These are phyloP conservation scores for Alternaria rosae DNA, from an alignment of 2,329 filamentous ascomycete genomes.

Conservation along the genomic window DNA sequence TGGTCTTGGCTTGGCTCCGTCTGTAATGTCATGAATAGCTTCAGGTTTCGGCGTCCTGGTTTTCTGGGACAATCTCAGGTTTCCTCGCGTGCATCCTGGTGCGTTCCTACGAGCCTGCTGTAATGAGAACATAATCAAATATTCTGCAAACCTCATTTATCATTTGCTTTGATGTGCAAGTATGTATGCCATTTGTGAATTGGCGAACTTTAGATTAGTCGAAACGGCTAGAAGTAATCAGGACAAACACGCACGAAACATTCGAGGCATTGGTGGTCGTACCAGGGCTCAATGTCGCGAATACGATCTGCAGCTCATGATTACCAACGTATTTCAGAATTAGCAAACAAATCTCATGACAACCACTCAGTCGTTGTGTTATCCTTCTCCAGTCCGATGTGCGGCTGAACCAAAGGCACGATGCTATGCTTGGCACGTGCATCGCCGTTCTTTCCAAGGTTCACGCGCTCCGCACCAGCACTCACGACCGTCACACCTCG, in stretches of 20 bases:
- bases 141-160: neutral
- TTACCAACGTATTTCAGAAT: neutral
- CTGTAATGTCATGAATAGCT: constrained; percentile 14
- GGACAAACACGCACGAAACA: neutral
- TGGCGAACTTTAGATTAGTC: neutral
- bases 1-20: constrained; percentile 9
- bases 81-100: constrained; percentile 2
- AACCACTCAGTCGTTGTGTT: neutral
- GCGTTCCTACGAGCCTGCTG: constrained; percentile 15
- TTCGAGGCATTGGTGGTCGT: neutral
- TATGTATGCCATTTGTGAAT: neutral
- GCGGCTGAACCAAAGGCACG: neutral
- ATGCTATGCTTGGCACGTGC: constrained; percentile 19
- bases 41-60: constrained; percentile 21
- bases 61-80: constrained; percentile 7
- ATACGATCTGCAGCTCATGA: neutral
- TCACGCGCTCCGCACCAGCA: constrained; percentile 20
- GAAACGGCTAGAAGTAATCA: neutral
- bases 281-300: neutral
- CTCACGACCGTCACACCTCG: constrained; percentile 24
- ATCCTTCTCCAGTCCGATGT: neutral
- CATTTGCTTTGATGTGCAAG: neutral
- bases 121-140: constrained; percentile 19
- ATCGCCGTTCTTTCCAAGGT: constrained; percentile 15
- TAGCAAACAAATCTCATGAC: neutral